phyloP scores from a whole-genome alignment of 306 rosid species.

The Sophora flavescens region DNA sequence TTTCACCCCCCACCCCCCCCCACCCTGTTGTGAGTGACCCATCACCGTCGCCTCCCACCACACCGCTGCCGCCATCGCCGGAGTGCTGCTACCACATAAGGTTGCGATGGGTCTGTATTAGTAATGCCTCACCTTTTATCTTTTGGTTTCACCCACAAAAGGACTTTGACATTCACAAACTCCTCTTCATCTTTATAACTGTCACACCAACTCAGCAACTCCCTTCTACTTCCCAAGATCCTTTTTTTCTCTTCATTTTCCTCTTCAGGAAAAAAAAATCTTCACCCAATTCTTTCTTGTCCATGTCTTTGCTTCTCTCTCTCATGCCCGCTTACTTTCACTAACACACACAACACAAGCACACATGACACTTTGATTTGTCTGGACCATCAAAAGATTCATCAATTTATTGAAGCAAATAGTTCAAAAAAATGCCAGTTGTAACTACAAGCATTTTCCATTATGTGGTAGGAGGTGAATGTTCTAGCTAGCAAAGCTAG shows the following conservation, averaged over 20 bases:
- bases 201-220: conserved; percentile 42
- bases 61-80: too few species aligned
- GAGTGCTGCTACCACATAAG: too few species aligned
- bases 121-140: conserved; percentile 41
- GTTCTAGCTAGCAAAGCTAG: conserved; percentile 12
- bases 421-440: conserved; percentile 40
- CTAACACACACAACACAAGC: background rate
- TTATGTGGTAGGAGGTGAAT: conserved; percentile 34
- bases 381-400: conserved; percentile 42
- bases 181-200: conserved; percentile 43
- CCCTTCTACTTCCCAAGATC: conserved; percentile 32
- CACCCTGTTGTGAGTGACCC: too few species aligned
- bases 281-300: conserved; percentile 34
- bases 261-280: conserved; percentile 36
- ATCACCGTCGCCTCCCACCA: too few species aligned
- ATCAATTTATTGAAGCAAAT: background rate
- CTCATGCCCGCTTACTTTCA: background rate
- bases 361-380: conserved; percentile 44
- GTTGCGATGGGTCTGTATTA: background rate
- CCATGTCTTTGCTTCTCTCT: conserved; percentile 26
- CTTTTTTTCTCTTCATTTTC: background rate
- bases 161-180: conserved; percentile 44
- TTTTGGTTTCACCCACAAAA: conserved; percentile 57
- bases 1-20: too few species aligned
- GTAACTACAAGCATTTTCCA: conserved; percentile 13